Evolutionary conservation across 2,329 filamentous ascomycete species (phyloP), one percentile per base, ranked within the genome.

Genomic region (Fusarium virguliforme): DNA sequence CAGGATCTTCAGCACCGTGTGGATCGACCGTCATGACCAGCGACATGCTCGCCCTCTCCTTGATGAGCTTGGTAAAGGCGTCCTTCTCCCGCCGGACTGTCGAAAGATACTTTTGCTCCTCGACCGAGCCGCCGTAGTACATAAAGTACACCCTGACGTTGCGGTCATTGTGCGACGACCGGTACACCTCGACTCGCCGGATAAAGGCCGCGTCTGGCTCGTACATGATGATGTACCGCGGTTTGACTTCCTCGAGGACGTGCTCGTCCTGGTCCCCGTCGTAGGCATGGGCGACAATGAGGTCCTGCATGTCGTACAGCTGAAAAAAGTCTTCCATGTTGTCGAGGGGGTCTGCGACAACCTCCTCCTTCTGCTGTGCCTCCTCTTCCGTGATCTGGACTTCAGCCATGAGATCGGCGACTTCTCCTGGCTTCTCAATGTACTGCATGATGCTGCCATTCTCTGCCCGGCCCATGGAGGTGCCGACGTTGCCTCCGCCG

Each of bases 191-290:
- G 22, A 99, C 92, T 38, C 95, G 88, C 13, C 96, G 90, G 76
- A 98, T 97, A 80, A 99, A 99, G 4, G 95, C 91, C 4, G 95
- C 90, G 72, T 98, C 94, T 1, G 96, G 95, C 79, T 98, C 96
- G 81, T 98, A 99, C 96, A 99, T 98, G 83, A 99, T 92, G 65
- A 99, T 94, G 80, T 98, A 98, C 66, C 93, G 91, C 35, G 96
- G 96, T 77, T 93, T 94, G 64, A 96, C 87, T 81, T 99, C 96
- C 79, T 99, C 95, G 2, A 99, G 87, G n/a, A 98, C 88, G 79
- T 97, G 94, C 78, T 98, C 96, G 79, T 99, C 96, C 84, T 95
- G 92, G 78, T 98, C 96, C 10, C 95, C 95, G 65, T 97, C 94
- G 79, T 97, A 99, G 1, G 96, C 92, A 79, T 98, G 96, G 18